Evolutionary conservation across 441 rosid genomes (phyloP), one percentile per base, ranked within the genome.

Genomic region (Gossypium davidsonii): DNA sequence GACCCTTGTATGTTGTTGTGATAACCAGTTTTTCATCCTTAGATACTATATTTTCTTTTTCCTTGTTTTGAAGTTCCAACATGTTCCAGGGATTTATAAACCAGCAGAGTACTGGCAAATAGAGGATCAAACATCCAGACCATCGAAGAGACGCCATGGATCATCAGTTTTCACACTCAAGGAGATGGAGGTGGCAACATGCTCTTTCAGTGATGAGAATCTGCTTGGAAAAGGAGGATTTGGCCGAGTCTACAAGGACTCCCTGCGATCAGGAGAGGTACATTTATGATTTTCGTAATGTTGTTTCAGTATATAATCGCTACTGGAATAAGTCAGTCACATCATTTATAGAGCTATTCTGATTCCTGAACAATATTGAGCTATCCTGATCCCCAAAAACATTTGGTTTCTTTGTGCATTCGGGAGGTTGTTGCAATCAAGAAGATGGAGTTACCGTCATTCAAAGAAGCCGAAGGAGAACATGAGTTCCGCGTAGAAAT

Each of bases 141-240:
- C 88, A 52, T 66, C 84, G 31, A 90, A 93, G 80, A 80, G 85
- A 73, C 86, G 62, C 48, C 87, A 78, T 55, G 96, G 83, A 71
- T 93, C 94, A 52, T 83, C 91, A 6, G 96, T 90, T 72, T 93
- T 87, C 73, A 93, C 92, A 51, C 88, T 93, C 82, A 90, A 74
- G 85, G 97, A 93, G 80, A 91, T 93, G 97, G 96, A 91, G 70
- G 93, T 87, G 74, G 97, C 97, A 14, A 90, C 98, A 39, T 75
- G 82, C 74, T 87, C 85, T 72, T 90, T 93, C 76, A 83, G 92
- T 11, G 96, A 93, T 6, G 86, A 81, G 56, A 86, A 88, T 75
- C 82, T 89, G 18, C 84, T 91, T 0, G 97, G 97, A 4, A 91
- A 91, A 83, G 97, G 98, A 75, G 98, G 97, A 1, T 93, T 93